Evolutionary conservation across 1,139 yeast genomes (phyloP), one percentile per base, ranked within the genome.

Genomic region (Yamadazyma membranifaciens): DNA sequence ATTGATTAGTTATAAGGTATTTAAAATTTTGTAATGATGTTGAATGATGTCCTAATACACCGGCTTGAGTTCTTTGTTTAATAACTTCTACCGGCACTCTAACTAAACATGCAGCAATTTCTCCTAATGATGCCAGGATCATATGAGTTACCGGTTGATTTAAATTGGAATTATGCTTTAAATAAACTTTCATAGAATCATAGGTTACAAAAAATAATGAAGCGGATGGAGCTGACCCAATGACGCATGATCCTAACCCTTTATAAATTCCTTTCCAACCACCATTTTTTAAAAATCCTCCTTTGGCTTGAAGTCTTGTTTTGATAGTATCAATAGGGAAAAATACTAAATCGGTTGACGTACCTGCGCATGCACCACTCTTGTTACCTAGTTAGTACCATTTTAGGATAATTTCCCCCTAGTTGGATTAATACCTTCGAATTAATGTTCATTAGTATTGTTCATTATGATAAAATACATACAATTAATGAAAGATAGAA

Each of bases 41-140:
- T 0, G 84, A 69, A 35, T 65, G 65, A 20, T 75, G 69, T 0
- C 74, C 73, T 10, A 51, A 36, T 20, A 59, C 51, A 2, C 74
- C 73, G 0, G 97, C 85, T 60, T 92, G 99, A 0, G 98, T 87
- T 44, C 98, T 73, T 62, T 92, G 98, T 61, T 94, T 92, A 55
- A 92, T 81, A 28, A 92, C 96, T 57, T 92, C 99, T 0, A 96
- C 95, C 0, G 99, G 99, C 0, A 94, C 98, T 44, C 99, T 73
- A 1, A 92, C 94, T 42, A 85, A 63, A 57, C 99, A 92, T 0
- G 98, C 98, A 1, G 94, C 85, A 9, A 91, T 69, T 59, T 92
- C 99, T 38, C 98, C 98, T 25, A 81, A 58, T 1, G 95, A 83
- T 0, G 98, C 96, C 11, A 94, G 75, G 3, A 79, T 49, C 98